Percentiles rank a stretch among this genome's conserved stretches.
These are phyloP conservation scores for Cystobasidium sp. DNA, from an alignment of 1,284 basidiomycete genomes.

Conservation along the genomic window DNA sequence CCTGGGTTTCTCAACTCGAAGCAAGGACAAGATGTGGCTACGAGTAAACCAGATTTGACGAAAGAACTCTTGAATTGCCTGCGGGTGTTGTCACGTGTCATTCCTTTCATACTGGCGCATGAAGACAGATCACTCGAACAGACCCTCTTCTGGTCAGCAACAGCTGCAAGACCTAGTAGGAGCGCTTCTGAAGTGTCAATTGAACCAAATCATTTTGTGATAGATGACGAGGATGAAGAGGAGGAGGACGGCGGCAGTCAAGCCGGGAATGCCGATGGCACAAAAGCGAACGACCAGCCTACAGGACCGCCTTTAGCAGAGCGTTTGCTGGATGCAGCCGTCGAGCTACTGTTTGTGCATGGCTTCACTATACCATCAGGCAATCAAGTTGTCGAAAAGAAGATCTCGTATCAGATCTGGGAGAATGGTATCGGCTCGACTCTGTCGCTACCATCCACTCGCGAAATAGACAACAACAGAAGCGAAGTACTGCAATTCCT, in stretches of 20 bases:
- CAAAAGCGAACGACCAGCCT: slow-evolving; percentile 50
- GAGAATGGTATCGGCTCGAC: slow-evolving; percentile 46
- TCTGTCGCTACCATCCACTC: background rate
- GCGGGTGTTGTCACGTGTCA: slow-evolving; percentile 79
- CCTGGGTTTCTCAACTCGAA: background rate
- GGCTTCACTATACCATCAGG: slow-evolving; percentile 84
- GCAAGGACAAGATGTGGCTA: background rate
- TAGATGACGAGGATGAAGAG: slow-evolving; percentile 65
- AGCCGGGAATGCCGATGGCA: slow-evolving; percentile 25
- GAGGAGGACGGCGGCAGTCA: slow-evolving; percentile 43
- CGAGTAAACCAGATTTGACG: slow-evolving; percentile 62
- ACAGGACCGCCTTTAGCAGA: slow-evolving; percentile 20
- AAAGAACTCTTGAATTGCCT: slow-evolving; percentile 86
- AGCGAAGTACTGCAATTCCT: slow-evolving; percentile 62
- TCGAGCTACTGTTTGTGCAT: slow-evolving; percentile 86
- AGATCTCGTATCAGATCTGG: slow-evolving; percentile 70
- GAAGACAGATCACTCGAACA: slow-evolving; percentile 54
- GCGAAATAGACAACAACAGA: slow-evolving; percentile 43
- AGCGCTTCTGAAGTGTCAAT: slow-evolving; percentile 44
- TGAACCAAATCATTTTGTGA: slow-evolving; percentile 56
- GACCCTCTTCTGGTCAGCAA: slow-evolving; percentile 34
- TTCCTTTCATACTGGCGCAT: slow-evolving; percentile 69
- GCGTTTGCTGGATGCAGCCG: slow-evolving; percentile 44
- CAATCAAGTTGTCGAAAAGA: slow-evolving; percentile 65
- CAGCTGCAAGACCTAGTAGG: slow-evolving; percentile 9